Conservation (phyloP, 768 basidiomycete genomes). For the Sporobolomyces pararoseus region DNA sequence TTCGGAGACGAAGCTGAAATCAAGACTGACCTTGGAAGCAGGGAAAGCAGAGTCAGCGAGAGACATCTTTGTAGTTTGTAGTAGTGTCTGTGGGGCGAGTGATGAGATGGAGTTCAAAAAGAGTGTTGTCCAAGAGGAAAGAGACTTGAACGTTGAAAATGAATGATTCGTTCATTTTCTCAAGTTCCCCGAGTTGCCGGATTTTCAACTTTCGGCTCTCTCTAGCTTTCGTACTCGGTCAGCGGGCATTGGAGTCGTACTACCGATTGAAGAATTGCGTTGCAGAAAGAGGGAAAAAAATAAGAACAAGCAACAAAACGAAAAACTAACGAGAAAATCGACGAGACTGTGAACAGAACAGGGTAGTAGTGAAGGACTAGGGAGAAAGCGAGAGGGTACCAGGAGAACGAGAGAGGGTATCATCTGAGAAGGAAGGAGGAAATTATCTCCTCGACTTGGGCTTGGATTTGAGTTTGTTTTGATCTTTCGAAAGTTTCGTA, state of each 20-base stretch:
- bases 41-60: slow-evolving; percentile 33
- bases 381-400: neutral
- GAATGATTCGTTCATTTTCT: neutral
- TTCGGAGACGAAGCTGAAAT: neutral
- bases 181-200: neutral
- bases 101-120: neutral
- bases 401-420: neutral
- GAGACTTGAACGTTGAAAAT: neutral
- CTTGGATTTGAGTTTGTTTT: neutral
- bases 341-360: neutral
- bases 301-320: slow-evolving; percentile 3
- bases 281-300: neutral
- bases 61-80: slow-evolving; percentile 14
- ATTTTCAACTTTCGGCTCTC: no score
- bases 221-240: neutral
- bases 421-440: neutral
- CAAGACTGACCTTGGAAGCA: slow-evolving; percentile 19
- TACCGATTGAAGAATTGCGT: neutral
- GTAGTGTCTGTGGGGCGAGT: neutral
- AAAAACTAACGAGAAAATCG: no score
- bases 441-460: neutral
- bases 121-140: neutral
- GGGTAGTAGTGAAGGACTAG: neutral
- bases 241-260: neutral
- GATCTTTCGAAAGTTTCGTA: neutral